Evolutionary conservation across 768 basidiomycete genomes (phyloP).

Genomic region (Pluteus cervinus): DNA sequence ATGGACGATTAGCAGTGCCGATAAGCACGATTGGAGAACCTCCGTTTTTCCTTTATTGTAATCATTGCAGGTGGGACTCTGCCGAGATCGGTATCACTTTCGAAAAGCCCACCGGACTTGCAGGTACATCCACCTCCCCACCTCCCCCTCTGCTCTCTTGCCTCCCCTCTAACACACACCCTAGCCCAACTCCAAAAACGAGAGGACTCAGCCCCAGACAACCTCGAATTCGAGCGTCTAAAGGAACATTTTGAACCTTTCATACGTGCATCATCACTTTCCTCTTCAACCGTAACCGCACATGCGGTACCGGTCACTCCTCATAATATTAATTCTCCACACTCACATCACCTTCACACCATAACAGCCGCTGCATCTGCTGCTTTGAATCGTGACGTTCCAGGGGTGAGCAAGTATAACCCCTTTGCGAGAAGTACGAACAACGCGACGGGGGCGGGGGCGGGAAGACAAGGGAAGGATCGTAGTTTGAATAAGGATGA

Average conservation of each 20-base stretch:
- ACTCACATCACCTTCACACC: constrained; percentile 71
- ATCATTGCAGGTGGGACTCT: constrained; percentile 94
- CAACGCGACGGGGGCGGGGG: too few species aligned
- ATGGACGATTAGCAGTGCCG: constrained; percentile 46
- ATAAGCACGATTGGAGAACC: constrained; percentile 69
- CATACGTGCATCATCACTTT: constrained; percentile 75
- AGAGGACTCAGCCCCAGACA: constrained; percentile 81
- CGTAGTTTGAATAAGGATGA: constrained; percentile 68
- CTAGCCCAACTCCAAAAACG: constrained; percentile 89
- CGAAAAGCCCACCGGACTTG: constrained; percentile 94
- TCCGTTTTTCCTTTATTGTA: constrained; percentile 88
- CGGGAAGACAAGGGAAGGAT: constrained; percentile 46
- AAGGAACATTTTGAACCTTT: constrained; percentile 98
- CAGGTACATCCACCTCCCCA: constrained; percentile 46
- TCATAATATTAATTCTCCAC: constrained; percentile 40
- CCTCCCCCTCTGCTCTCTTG: not conserved
- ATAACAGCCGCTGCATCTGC: constrained; percentile 88
- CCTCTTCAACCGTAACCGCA: constrained; percentile 52
- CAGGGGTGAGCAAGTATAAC: constrained; percentile 76
- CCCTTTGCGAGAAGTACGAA: constrained; percentile 45
- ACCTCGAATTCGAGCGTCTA: constrained; percentile 86
- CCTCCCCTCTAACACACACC: constrained; percentile 6
- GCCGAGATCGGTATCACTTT: constrained; percentile 87
- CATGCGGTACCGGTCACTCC: constrained; percentile 31
- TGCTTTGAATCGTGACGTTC: constrained; percentile 82